Percentiles rank a stretch among this genome's conserved stretches.
Evolutionary conservation across 225 moss, liverwort and hornwort genomes (phyloP).

Genomic region (Polytrichum formosum): DNA sequence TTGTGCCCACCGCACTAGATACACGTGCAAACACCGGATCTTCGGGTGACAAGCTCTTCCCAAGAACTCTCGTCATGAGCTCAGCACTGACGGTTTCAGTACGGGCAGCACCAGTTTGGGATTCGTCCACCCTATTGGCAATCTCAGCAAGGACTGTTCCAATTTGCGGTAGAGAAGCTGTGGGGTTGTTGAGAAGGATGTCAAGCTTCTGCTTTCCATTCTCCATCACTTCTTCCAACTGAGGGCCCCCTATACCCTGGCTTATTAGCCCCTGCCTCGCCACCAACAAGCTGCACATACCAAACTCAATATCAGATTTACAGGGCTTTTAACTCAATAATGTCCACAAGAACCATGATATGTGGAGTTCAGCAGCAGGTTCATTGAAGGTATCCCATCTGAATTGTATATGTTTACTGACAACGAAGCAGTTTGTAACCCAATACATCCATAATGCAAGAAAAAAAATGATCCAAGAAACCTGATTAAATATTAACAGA

Average conservation of each 20-base stretch:
- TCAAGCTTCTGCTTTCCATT: conserved; percentile 71
- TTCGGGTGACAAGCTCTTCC: conserved; percentile 72
- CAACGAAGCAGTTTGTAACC: no score
- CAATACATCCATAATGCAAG: no score
- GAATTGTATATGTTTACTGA: no score
- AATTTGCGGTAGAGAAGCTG: conserved; percentile 62
- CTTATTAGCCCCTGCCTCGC: conserved; percentile 89
- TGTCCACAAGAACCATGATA: no score
- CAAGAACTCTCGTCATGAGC: conserved; percentile 85
- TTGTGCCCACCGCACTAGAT: conserved; percentile 79
- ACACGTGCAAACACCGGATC: conserved; percentile 85
- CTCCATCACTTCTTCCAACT: conserved; percentile 69
- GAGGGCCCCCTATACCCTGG: conserved; percentile 47
- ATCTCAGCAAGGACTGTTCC: conserved; percentile 83
- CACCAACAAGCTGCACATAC: conserved; percentile 61
- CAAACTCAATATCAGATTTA: no score
- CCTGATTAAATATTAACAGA: no score
- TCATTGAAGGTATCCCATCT: no score
- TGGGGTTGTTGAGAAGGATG: conserved; percentile 61
- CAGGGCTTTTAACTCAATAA: no score
- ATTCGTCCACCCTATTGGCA: conserved; percentile 42
- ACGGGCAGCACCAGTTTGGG: conserved; percentile 29
- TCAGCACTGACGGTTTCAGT: conserved; percentile 48
- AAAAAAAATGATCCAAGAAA: no score
- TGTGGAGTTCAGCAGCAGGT: no score